These are phyloP conservation scores for Talaromyces sp. DNA, from an alignment of 2,329 filamentous ascomycete genomes.

Conservation along the genomic window DNA sequence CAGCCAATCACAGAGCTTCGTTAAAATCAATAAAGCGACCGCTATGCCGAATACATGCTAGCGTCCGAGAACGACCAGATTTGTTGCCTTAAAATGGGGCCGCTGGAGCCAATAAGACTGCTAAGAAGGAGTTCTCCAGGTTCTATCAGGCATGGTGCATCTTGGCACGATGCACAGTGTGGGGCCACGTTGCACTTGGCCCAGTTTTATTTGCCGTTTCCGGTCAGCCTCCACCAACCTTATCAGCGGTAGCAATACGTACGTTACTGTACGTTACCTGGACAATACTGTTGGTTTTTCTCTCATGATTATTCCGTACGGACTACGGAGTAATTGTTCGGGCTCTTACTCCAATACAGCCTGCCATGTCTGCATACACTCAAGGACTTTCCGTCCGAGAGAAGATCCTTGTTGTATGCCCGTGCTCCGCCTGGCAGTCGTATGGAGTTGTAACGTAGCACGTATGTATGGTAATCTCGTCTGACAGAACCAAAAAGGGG, in stretches of 20 bases:
- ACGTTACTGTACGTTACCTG: neutral
- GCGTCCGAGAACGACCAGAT: neutral
- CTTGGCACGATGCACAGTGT: neutral
- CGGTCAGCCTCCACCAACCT: constrained; percentile 3
- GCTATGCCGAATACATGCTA: constrained; percentile 2
- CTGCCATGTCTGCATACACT: too few relatives aligned
- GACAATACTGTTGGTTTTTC: neutral
- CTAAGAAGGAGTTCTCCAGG: neutral
- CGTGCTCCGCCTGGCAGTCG: too few relatives aligned
- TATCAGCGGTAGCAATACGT: neutral
- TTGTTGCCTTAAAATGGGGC: neutral
- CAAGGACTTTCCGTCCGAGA: too few relatives aligned
- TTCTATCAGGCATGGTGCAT: neutral
- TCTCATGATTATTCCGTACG: neutral
- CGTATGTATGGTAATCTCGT: neutral
- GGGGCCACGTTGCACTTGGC: neutral
- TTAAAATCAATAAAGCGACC: neutral
- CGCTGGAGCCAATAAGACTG: neutral
- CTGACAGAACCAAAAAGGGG: neutral
- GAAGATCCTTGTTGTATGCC: too few relatives aligned
- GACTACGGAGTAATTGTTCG: neutral
- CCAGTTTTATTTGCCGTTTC: neutral
- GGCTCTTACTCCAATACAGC: neutral
- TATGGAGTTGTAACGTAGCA: too few relatives aligned
- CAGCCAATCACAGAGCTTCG: neutral